Conservation (phyloP, 2,329 filamentous ascomycete species). For the Pseudogymnoascus sp. region DNA sequence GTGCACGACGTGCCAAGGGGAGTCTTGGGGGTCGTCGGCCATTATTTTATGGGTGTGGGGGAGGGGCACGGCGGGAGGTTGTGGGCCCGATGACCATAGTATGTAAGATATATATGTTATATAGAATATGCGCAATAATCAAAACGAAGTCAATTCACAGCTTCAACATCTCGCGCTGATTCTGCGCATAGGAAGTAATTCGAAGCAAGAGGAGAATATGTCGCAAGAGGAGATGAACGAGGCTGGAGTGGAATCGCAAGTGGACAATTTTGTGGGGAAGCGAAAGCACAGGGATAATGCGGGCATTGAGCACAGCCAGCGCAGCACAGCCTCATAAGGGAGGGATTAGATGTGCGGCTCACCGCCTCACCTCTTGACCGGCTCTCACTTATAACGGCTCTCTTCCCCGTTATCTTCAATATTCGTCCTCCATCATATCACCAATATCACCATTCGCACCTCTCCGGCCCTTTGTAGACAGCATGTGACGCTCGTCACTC, state of each 20-base stretch:
- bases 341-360: not conserved
- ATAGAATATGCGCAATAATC: not conserved
- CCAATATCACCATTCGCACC: too few relatives aligned
- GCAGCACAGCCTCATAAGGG: not conserved
- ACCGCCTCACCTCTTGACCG: not conserved
- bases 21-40: not conserved
- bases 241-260: not conserved
- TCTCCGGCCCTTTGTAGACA: not conserved
- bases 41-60: not conserved
- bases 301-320: not conserved
- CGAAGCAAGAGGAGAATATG: not conserved
- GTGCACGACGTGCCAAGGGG: conserved; percentile 12
- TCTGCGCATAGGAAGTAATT: not conserved
- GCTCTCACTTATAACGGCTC: not conserved
- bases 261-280: not conserved
- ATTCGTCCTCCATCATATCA: too few relatives aligned
- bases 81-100: not conserved
- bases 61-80: not conserved
- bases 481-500: too few relatives aligned
- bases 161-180: not conserved
- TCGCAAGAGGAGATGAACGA: not conserved
- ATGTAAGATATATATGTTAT: not conserved
- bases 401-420: not conserved
- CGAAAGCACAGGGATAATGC: not conserved
- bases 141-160: not conserved